A percentile compares a stretch with the other conserved stretches of the same genome.
Evolutionary conservation across 768 basidiomycete species (phyloP).

Genomic region (Tulasnella sp.): DNA sequence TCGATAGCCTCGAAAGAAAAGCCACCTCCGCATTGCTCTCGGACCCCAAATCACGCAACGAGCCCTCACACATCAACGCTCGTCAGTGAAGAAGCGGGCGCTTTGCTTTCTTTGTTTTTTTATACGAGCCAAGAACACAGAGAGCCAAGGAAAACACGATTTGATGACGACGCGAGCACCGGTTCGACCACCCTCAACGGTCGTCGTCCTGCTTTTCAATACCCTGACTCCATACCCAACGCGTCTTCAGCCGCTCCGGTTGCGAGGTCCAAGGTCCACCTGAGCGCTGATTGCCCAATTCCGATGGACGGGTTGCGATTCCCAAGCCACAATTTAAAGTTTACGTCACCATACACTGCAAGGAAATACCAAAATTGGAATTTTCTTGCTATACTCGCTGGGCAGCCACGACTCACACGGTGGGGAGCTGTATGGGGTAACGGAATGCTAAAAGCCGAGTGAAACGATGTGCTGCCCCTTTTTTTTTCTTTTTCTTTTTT

Average conservation of each 20-base stretch:
- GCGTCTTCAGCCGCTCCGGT: not conserved
- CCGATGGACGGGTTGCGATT: not conserved
- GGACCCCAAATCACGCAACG: no score
- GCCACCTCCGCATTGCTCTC: not conserved
- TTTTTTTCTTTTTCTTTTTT: not conserved
- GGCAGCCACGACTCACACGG: not conserved
- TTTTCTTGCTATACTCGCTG: not conserved
- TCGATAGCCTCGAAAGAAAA: not conserved
- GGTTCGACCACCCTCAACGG: not conserved
- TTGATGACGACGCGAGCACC: not conserved
- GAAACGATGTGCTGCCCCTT: not conserved
- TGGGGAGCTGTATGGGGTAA: not conserved
- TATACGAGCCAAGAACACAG: no score
- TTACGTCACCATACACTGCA: not conserved
- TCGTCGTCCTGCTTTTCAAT: not conserved
- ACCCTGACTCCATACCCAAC: constrained; percentile 7
- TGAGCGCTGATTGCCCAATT: not conserved
- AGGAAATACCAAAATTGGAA: no score
- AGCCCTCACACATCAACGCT: no score
- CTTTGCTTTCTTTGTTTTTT: no score
- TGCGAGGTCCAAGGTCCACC: not conserved
- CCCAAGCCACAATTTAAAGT: not conserved
- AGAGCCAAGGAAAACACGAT: not conserved
- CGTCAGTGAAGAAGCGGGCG: no score
- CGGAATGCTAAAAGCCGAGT: not conserved